Base-by-base conservation (phyloP, 768 basidiomycete species). In the Tylopilus subfusipes region DNA sequence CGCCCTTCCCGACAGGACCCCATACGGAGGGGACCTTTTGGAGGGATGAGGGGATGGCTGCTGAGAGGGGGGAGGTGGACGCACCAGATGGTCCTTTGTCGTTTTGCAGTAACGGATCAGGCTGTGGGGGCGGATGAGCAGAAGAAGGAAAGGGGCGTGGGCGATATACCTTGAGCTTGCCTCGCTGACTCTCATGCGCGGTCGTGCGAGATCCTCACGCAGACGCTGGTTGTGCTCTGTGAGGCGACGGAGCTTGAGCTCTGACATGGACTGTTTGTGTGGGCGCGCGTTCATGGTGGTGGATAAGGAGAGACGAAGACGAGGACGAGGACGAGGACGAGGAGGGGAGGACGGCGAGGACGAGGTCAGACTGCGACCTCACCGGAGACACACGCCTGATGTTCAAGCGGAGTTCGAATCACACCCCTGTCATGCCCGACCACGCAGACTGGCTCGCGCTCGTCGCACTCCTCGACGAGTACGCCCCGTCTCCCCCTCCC, bases 211-310 rank as follows among this genome's bases (percentile, higher is more conserved):
- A 72, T 98, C 95, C 68, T 97, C 95, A 65, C 86, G 78, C 67
- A 97, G 72, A 59, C 95, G 81, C 70, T 90, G 86, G 67, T 96
- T 98, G 75, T 97, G 93, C 75, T 98, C 95, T 48, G 87, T 90
- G 68, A 98, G 76, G 38, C 95, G 80, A 34, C 94, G 84, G 58
- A 97, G 85, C 82, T 96, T 97, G 68, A 97, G 88, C 81, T 97
- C 95, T 47, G 90, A 91, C 93, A 98, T 96, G 65, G 92, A 91
- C 81, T 94, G 93, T 81, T 89, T 89, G 71, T 87, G 87, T 24
- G 86, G 85, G 63, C 88, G 83, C 53, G 82, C 76, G 71, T 84
- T 88, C 88, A 89, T 89, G 34, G 60, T 89, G 34, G 60, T 48
- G 13, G 38, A 44, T 11, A 11, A 18, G 22, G 19, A 34, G 40